Conservation (phyloP, 2,329 filamentous ascomycete genomes). For the Coniochaeta sp. region DNA sequence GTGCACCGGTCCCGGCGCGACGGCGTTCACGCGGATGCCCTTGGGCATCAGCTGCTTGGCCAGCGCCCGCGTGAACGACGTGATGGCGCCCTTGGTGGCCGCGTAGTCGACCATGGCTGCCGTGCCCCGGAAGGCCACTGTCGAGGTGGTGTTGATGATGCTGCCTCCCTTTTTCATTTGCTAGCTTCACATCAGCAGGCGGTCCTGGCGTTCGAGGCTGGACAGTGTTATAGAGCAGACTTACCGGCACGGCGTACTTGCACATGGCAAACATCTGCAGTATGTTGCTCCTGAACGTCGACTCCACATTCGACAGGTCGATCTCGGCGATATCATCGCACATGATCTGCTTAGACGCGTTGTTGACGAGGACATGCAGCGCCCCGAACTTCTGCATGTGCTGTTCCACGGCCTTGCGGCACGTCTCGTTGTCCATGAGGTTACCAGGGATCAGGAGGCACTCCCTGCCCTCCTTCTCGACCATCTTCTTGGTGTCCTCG, state of each 20-base stretch:
- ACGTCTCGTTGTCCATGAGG: slow-evolving; percentile 40
- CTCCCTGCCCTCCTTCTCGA: slow-evolving; percentile 40
- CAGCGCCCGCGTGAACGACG: slow-evolving; percentile 45
- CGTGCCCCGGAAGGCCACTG: slow-evolving; percentile 47
- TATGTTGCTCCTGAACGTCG: slow-evolving; percentile 50
- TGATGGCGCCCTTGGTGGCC: slow-evolving; percentile 51
- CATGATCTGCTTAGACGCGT: slow-evolving; percentile 49
- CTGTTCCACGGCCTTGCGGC: slow-evolving; percentile 41
- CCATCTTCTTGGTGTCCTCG: slow-evolving; percentile 40
- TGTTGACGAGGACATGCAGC: slow-evolving; percentile 49
- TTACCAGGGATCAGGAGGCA: slow-evolving; percentile 41
- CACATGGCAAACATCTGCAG: slow-evolving; percentile 52
- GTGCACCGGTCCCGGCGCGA: slow-evolving; percentile 34
- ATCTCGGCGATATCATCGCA: slow-evolving; percentile 45
- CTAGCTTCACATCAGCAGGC: slow-evolving; percentile 11
- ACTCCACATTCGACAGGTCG: slow-evolving; percentile 45
- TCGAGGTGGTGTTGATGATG: slow-evolving; percentile 50
- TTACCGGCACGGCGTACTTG: slow-evolving; percentile 41
- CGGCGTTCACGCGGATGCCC: slow-evolving; percentile 48
- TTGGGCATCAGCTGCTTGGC: slow-evolving; percentile 44
- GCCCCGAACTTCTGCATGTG: slow-evolving; percentile 41
- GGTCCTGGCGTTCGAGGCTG: not conserved
- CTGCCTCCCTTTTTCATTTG: slow-evolving; percentile 9
- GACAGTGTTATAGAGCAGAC: not conserved
- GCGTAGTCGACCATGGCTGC: slow-evolving; percentile 45